These are phyloP conservation scores for Hibiscus mutabilis DNA, from an alignment of 345 rosid genomes.

Conservation along the genomic window DNA sequence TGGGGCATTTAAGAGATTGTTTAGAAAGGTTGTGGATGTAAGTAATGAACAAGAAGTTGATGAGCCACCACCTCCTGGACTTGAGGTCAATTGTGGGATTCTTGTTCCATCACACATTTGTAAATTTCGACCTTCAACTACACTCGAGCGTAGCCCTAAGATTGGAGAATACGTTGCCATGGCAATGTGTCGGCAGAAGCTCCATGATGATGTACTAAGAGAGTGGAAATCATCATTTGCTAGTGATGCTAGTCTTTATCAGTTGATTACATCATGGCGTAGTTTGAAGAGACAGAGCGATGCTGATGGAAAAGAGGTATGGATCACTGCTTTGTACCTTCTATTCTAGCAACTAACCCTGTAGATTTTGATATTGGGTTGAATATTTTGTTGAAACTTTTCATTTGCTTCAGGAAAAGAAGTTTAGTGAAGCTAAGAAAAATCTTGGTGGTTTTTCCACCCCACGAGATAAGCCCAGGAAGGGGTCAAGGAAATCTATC, in stretches of 20 bases:
- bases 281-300: slow-evolving; percentile 19
- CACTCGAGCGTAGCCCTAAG: slow-evolving; percentile 33
- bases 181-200: slow-evolving; percentile 76
- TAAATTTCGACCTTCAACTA: slow-evolving; percentile 38
- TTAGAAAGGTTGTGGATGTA: slow-evolving; percentile 22
- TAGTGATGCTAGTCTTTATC: slow-evolving; percentile 32
- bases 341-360: background rate
- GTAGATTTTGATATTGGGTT: background rate
- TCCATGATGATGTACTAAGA: slow-evolving; percentile 57
- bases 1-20: slow-evolving; percentile 38
- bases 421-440: slow-evolving; percentile 12
- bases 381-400: background rate
- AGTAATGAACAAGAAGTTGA: slow-evolving; percentile 31
- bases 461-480: slow-evolving; percentile 13
- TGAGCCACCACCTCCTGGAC: slow-evolving; percentile 75
- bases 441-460: slow-evolving; percentile 3
- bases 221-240: slow-evolving; percentile 53
- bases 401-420: slow-evolving; percentile 28
- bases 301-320: slow-evolving; percentile 23
- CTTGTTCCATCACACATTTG: slow-evolving; percentile 26
- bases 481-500: slow-evolving; percentile 16
- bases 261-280: slow-evolving; percentile 30
- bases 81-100: slow-evolving; percentile 25
- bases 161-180: slow-evolving; percentile 50
- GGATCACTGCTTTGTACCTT: background rate